Evolutionary conservation across 192 early-diverging fungal species (phyloP), one percentile per base, ranked within the genome.

Genomic region (Dissophora globulifera): DNA sequence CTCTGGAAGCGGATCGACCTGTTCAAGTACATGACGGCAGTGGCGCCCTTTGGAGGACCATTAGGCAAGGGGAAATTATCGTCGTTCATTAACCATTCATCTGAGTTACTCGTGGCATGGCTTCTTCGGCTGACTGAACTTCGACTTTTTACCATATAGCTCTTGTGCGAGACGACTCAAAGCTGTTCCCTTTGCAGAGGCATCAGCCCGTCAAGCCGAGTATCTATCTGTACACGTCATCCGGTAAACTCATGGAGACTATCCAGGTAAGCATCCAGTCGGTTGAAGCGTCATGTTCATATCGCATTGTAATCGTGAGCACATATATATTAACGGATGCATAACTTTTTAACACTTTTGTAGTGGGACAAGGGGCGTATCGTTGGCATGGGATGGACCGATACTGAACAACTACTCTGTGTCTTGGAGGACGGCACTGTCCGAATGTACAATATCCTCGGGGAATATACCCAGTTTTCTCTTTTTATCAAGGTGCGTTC

Each of bases 331-430:
- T n/a, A n/a, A n/a, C n/a, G n/a, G n/a, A n/a, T n/a, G n/a, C n/a
- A 38, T 38, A 38, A 38, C 35, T 9, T 38, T 38, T 38, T 9
- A 23, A 43, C 41, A 32, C 31, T 4, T 12, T 22, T 4, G 17
- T 52, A 93, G 89, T 96, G 94, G 90, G 95, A 95, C 52, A 94
- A 91, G 62, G 90, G 91, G 51, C 87, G 87, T 8, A 92, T 99
- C 57, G 88, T 98, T n/a, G 87, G 84, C 1, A 89, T 99, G 84
- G 91, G 92, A 60, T 99, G 98, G 98, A 94, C 92, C 31, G 87
- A 86, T 29, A 85, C 84, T 12, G 96, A 98, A 56, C 83, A 94
- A 55, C 84, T 99, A 20, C 84, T 96, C 13, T 94, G 93, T 35
- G 94, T 96, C 10, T 80, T 94, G 62, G 93, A 95, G 56, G 90